Base-by-base conservation (phyloP, 306 rosid genomes). In the Mucuna pruriens region DNA sequence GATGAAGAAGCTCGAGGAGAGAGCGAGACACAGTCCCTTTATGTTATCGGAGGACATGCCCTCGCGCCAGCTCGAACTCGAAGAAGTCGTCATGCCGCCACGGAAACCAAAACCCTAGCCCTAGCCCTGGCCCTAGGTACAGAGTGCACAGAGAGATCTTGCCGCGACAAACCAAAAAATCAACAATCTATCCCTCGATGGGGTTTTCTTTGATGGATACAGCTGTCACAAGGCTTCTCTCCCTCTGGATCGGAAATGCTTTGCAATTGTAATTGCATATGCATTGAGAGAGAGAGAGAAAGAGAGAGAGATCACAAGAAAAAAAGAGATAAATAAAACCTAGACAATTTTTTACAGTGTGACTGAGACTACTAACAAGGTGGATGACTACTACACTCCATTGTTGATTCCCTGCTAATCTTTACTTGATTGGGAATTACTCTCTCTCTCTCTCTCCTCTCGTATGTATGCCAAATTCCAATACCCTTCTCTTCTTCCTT, bases 21-120 rank as follows among this genome's bases (percentile, higher is more conserved):
- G 90, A 76, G 90, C 98, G 33, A 94, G 95, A 54, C 86, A 74
- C 31, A 94, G 76, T 45, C 98, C 98, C 55, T 92, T 94, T 3
- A 94, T 36, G 58, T 94, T 94, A 20, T 92, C 98, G 34, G 94
- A 80, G 71, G 98, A 92, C 97, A 94, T 91, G 4, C 95, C 98
- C 82, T 82, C 97, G 39, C 88, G 88, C 94, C 94, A 93, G 65
- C 90, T 92, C 0, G 86, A 73, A 72, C 6, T 23, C 9, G 75
- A 82, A 20, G 83, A 46, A 62, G 71, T 45, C 57, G 84, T 82
- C 91, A 86, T 84, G 83, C 39, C 69, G 9, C 6, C 5, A 26
- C 12, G 19, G 22, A 36, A 29, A 9, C 34, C 26, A 72, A 84
- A 86, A 84, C 85, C 92, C 88, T 86, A 62, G 22, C 11, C 42